phyloP scores from a whole-genome alignment of 1,284 basidiomycete species.

The Cryptococcus sp. region DNA sequence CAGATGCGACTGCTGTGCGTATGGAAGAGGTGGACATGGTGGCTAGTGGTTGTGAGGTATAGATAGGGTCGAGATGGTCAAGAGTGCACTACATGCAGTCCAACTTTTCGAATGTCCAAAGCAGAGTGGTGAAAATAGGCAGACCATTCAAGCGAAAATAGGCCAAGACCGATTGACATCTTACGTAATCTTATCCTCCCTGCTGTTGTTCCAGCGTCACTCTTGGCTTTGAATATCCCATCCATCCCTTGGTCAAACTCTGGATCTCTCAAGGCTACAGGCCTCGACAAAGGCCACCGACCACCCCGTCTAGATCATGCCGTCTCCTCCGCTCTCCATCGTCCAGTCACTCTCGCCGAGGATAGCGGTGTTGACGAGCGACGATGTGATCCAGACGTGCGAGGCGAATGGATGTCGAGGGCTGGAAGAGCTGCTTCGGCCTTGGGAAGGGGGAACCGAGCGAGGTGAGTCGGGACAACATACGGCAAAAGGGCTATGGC shows the following conservation, averaged over 20 bases:
- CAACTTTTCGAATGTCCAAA: background rate
- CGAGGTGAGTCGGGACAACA: slow-evolving; percentile 28
- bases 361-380: slow-evolving; percentile 43
- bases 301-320: slow-evolving; percentile 35
- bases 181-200: too few species aligned
- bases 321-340: slow-evolving; percentile 41
- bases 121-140: background rate
- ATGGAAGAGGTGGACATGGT: slow-evolving; percentile 4
- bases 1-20: slow-evolving; percentile 1
- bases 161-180: too few species aligned
- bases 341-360: slow-evolving; percentile 44
- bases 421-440: slow-evolving; percentile 44
- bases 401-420: slow-evolving; percentile 44
- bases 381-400: slow-evolving; percentile 43
- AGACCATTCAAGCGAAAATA: background rate
- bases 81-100: background rate
- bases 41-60: background rate
- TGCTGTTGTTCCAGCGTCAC: too few species aligned
- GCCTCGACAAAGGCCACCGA: too few species aligned
- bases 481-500: background rate
- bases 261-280: too few species aligned
- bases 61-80: background rate
- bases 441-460: slow-evolving; percentile 45
- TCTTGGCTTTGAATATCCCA: too few species aligned
- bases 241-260: too few species aligned